phyloP scores from a whole-genome alignment of 306 rosid species.

The Nissolia schottii region DNA sequence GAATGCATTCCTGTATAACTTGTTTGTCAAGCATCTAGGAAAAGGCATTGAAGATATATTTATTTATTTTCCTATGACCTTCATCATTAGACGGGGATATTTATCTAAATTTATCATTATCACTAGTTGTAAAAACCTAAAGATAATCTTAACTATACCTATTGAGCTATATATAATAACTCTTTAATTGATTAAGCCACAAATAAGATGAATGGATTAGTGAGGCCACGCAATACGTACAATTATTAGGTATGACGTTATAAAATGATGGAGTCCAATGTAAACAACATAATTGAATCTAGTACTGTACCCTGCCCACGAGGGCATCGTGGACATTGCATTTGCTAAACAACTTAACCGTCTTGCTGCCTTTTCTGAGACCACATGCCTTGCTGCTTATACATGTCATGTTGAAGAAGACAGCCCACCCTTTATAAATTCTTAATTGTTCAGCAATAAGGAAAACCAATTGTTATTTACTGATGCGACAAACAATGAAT shows the following conservation, averaged over 20 bases:
- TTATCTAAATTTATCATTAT: neutral
- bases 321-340: conserved; percentile 32
- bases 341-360: conserved; percentile 21
- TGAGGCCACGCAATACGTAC: no score
- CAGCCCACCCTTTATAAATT: conserved; percentile 31
- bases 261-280: neutral
- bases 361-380: conserved; percentile 52
- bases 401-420: conserved; percentile 33
- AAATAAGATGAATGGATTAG: no score
- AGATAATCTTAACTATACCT: neutral
- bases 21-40: neutral
- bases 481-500: no score
- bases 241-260: neutral
- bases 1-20: neutral
- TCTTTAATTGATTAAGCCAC: neutral
- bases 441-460: neutral
- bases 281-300: no score
- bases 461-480: no score
- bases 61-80: neutral
- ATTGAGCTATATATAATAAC: neutral
- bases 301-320: conserved; percentile 23
- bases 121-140: neutral
- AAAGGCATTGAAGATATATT: neutral
- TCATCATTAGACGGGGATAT: neutral
- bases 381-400: conserved; percentile 50